Conservation (phyloP, 257 asterid species). For the Echites panduratus region DNA sequence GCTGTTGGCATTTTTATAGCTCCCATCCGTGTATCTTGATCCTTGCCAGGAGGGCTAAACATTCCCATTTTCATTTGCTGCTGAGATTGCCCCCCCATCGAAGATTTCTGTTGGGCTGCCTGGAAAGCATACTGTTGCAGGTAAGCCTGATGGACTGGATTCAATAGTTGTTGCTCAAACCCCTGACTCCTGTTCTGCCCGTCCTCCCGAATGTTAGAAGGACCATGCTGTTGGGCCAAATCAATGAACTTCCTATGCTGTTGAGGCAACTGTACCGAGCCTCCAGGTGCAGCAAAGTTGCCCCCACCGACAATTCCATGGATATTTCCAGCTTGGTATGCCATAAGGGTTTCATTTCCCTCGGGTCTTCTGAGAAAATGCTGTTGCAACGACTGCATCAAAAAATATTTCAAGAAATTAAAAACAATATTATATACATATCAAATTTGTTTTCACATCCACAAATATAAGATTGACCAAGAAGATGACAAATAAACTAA, state of each 20-base stretch:
- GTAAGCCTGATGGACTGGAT: slow-evolving; percentile 85
- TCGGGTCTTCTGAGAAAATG: slow-evolving; percentile 83
- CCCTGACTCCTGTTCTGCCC: slow-evolving; percentile 73
- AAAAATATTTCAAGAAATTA: slow-evolving; percentile 6
- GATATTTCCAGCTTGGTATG: slow-evolving; percentile 69
- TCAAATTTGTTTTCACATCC: neutral
- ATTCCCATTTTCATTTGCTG: slow-evolving; percentile 72
- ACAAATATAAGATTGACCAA: neutral
- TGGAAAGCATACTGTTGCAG: slow-evolving; percentile 66
- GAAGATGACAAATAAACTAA: neutral
- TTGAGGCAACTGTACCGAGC: slow-evolving; percentile 70
- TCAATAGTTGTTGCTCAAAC: slow-evolving; percentile 62
- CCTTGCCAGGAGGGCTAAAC: slow-evolving; percentile 58
- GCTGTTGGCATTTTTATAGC: slow-evolving; percentile 68
- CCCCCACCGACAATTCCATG: slow-evolving; percentile 63
- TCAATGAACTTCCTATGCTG: slow-evolving; percentile 72
- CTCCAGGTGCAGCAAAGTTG: slow-evolving; percentile 57
- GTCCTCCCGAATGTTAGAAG: slow-evolving; percentile 62
- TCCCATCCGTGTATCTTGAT: slow-evolving; percentile 60
- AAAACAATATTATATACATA: too few relatives aligned
- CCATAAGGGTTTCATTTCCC: slow-evolving; percentile 64
- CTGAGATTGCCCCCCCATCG: slow-evolving; percentile 62
- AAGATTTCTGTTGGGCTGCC: slow-evolving; percentile 75
- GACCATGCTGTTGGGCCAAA: slow-evolving; percentile 63
- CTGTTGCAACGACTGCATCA: slow-evolving; percentile 62